Percentiles rank a stretch among this genome's conserved stretches.
Evolutionary conservation across 805 yeast genomes (phyloP).

Genomic region (Sugiyamaella qingdaonensis): DNA sequence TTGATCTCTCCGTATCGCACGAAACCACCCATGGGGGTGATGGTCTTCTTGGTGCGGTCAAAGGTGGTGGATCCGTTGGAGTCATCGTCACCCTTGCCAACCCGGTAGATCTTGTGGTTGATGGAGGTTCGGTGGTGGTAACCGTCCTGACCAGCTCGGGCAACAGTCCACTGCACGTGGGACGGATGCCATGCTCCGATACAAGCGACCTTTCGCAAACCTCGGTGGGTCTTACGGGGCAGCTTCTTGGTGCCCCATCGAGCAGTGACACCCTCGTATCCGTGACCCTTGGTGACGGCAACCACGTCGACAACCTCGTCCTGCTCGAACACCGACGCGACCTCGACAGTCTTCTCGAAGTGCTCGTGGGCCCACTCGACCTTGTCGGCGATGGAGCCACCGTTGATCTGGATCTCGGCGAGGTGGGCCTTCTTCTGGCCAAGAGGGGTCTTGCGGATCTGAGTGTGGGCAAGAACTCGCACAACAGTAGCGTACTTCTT

Average conservation of each 20-base stretch:
- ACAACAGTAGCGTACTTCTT: conserved; percentile 97
- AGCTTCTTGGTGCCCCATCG: conserved; percentile 99
- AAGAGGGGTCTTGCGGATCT: conserved; percentile 98
- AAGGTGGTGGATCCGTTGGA: conserved; percentile 92
- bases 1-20: conserved; percentile 98
- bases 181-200: conserved; percentile 99
- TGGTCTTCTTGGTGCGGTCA: conserved; percentile 99
- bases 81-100: conserved; percentile 95
- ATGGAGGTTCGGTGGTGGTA: conserved; percentile 99
- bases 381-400: conserved; percentile 92
- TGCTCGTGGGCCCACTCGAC: conserved; percentile 98
- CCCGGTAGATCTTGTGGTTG: conserved; percentile 99
- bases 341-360: conserved; percentile 97
- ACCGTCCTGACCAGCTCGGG: conserved; percentile 99
- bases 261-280: conserved; percentile 99
- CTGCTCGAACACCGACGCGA: conserved; percentile 95
- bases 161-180: conserved; percentile 99
- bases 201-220: conserved; percentile 99
- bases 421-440: conserved; percentile 99
- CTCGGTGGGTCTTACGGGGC: conserved; percentile 99
- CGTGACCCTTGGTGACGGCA: conserved; percentile 99
- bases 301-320: conserved; percentile 97
- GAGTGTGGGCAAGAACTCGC: conserved; percentile 99
- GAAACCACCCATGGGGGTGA: conserved; percentile 99
- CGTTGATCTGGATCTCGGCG: conserved; percentile 99